Conservation (phyloP, 805 yeast genomes). For the Candida endomychidarum region DNA sequence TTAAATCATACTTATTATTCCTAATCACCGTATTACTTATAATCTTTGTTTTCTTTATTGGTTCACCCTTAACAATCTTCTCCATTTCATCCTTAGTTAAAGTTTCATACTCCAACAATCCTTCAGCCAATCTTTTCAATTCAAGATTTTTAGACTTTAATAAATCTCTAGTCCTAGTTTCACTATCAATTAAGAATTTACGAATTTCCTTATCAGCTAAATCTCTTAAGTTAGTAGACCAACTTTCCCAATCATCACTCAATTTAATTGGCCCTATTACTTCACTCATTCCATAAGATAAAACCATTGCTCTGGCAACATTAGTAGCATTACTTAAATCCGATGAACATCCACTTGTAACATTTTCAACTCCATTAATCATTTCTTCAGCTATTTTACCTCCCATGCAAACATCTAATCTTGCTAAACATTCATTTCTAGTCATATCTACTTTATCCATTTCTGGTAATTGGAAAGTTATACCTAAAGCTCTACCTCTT, state of each 20-base stretch:
- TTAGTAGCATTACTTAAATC: conserved; percentile 88
- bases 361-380: conserved; percentile 86
- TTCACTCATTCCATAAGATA: conserved; percentile 94
- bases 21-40: conserved; percentile 68
- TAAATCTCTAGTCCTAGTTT: conserved; percentile 72
- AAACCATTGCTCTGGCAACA: conserved; percentile 96
- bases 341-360: conserved; percentile 92
- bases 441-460: conserved; percentile 97
- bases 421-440: conserved; percentile 82
- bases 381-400: conserved; percentile 97
- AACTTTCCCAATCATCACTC: conserved; percentile 88
- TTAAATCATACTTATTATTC: conserved; percentile 8
- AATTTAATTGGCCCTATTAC: conserved; percentile 89
- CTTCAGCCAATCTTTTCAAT: conserved; percentile 85
- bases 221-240: conserved; percentile 88
- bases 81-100: conserved; percentile 89
- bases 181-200: conserved; percentile 68
- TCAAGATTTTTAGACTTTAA: conserved; percentile 64
- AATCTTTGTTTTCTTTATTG: conserved; percentile 64
- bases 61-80: conserved; percentile 77
- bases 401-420: conserved; percentile 98
- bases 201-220: conserved; percentile 93
- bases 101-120: conserved; percentile 92
- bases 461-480: conserved; percentile 96
- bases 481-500: conserved; percentile 94